Conservation (phyloP, 73 alveolate genomes). For the Blepharisma japonicum region DNA sequence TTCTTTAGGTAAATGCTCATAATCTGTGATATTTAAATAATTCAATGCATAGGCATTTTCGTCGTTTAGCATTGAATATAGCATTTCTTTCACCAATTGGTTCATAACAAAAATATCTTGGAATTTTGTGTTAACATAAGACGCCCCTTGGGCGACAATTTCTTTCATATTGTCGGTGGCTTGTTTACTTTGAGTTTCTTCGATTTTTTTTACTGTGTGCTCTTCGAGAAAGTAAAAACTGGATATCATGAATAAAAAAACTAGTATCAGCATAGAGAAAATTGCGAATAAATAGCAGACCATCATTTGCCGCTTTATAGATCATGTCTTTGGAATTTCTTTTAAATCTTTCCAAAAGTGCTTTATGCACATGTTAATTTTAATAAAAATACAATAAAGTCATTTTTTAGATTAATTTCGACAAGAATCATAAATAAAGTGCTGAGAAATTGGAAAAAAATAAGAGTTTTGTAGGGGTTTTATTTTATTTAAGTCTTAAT, state of each 20-base stretch:
- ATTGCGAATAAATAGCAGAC: neutral
- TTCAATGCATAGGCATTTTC: neutral
- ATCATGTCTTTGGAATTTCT: constrained; percentile 5
- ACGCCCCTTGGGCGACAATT: neutral
- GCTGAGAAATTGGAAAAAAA: too few relatives aligned
- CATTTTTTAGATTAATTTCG: too few relatives aligned
- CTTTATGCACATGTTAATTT: neutral
- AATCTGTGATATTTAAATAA: neutral
- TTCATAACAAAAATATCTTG: neutral
- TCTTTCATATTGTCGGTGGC: constrained; percentile 1
- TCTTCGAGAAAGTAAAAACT: neutral
- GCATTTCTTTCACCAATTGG: constrained; percentile 3
- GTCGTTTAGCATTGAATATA: neutral
- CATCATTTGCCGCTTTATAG: constrained; percentile 9
- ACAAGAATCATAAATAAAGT: too few relatives aligned
- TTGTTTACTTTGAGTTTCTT: neutral
- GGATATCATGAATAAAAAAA: neutral
- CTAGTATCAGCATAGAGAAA: neutral
- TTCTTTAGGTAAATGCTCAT: constrained; percentile 15
- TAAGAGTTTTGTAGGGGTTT: too few relatives aligned
- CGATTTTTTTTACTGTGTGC: constrained; percentile 4
- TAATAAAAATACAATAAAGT: too few relatives aligned
- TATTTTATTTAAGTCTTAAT: too few relatives aligned
- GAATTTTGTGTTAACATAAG: neutral
- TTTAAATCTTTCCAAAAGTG: constrained; percentile 10